A percentile compares a stretch with the other conserved stretches of the same genome.
phyloP scores from a whole-genome alignment of 495 filamentous ascomycete genomes.

The Xylaria sp. region DNA sequence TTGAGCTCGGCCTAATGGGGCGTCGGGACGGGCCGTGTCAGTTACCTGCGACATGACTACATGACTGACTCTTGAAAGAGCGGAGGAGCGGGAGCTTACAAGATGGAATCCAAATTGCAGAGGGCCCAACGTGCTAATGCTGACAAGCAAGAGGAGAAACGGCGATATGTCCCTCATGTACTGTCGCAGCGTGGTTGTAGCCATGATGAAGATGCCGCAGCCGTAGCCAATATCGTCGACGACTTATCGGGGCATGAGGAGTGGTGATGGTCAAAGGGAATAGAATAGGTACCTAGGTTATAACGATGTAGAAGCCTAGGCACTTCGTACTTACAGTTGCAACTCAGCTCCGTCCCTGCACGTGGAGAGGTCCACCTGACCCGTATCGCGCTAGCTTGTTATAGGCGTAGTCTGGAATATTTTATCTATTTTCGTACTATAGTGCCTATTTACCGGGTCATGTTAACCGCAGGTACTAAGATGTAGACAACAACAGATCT shows the following conservation, averaged over 20 bases:
- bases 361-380: not conserved
- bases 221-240: not conserved
- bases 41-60: not conserved
- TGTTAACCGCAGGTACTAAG: not conserved
- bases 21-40: slow-evolving; percentile 8
- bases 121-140: slow-evolving; percentile 75
- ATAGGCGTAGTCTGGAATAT: too few relatives aligned
- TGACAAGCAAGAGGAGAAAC: slow-evolving; percentile 70
- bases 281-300: too few relatives aligned
- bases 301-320: too few relatives aligned
- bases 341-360: slow-evolving; percentile 1
- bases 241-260: not conserved
- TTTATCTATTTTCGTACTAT: too few relatives aligned
- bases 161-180: slow-evolving; percentile 58
- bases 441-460: too few relatives aligned
- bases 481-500: too few relatives aligned
- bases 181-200: slow-evolving; percentile 41
- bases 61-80: not conserved
- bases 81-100: slow-evolving; percentile 57
- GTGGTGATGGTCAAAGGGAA: not conserved
- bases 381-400: too few relatives aligned
- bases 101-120: slow-evolving; percentile 95
- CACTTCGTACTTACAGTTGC: not conserved
- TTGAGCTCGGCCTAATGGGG: slow-evolving; percentile 84
- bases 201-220: slow-evolving; percentile 35